These are phyloP conservation scores for Argentina anserina DNA, from an alignment of 306 rosid species.

Conservation along the genomic window DNA sequence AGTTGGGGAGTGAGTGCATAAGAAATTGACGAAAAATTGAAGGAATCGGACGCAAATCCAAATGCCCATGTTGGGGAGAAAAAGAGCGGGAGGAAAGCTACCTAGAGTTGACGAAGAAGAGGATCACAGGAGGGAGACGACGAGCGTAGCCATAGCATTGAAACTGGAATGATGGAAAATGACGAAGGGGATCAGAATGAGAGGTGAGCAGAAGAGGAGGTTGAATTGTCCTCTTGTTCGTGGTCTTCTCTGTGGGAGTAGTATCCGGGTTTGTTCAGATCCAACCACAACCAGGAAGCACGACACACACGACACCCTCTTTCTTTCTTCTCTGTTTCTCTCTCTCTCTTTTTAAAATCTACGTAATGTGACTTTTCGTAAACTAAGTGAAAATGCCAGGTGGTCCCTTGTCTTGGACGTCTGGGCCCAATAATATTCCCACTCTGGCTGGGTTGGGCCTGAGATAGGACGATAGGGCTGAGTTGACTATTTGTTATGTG, in stretches of 20 bases:
- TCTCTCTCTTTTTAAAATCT: not conserved
- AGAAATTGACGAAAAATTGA: not conserved
- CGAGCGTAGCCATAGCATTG: not conserved
- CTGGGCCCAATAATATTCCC: not conserved
- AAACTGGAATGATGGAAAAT: too few species aligned
- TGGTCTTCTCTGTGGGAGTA: not conserved
- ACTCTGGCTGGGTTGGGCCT: not conserved
- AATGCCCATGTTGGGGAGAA: not conserved
- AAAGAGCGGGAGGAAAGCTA: not conserved
- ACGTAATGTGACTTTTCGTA: not conserved
- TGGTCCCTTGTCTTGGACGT: too few species aligned
- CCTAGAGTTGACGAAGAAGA: not conserved
- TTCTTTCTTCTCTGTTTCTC: not conserved
- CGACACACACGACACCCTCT: not conserved
- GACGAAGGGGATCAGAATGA: not conserved
- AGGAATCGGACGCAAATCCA: not conserved
- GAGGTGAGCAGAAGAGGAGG: not conserved
- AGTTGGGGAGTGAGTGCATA: slow-evolving; percentile 8
- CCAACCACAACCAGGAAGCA: slow-evolving; percentile 9
- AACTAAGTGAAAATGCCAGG: too few species aligned
- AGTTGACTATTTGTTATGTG: too few species aligned
- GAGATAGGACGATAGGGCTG: too few species aligned
- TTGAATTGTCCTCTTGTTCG: not conserved
- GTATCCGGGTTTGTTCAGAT: slow-evolving; percentile 9
- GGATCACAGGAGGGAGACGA: not conserved